A percentile compares a stretch with the other conserved stretches of the same genome.
phyloP scores from a whole-genome alignment of 352 stramenopile species.

The Pythium apleroticum region DNA sequence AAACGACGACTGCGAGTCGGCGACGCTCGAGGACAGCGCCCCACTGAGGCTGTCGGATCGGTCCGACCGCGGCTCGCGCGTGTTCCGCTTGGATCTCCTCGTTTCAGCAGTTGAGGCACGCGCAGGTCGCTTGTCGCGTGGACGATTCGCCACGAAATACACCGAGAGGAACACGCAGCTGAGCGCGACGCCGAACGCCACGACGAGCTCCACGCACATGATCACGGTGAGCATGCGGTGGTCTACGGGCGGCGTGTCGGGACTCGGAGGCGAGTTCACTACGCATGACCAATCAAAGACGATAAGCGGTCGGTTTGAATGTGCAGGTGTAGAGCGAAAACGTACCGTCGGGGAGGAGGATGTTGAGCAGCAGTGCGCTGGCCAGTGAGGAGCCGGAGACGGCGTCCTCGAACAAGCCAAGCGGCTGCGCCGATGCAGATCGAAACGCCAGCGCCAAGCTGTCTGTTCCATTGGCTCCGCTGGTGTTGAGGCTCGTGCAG shows the following conservation, averaged over 20 bases:
- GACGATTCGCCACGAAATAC: conserved; percentile 86
- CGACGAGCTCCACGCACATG: conserved; percentile 85
- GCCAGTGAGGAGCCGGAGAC: conserved; percentile 60
- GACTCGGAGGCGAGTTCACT: conserved; percentile 66
- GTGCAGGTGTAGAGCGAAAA: background rate
- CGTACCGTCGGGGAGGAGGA: conserved; percentile 67
- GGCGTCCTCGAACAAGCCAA: conserved; percentile 50
- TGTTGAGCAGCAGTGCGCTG: conserved; percentile 65
- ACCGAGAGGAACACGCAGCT: conserved; percentile 85
- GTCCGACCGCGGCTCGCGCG: conserved; percentile 6
- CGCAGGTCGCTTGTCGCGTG: conserved; percentile 33
- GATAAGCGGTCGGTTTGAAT: background rate
- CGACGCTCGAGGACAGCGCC: conserved; percentile 11
- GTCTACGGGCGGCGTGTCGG: conserved; percentile 76
- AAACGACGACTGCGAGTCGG: conserved; percentile 16
- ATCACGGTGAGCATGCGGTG: conserved; percentile 82
- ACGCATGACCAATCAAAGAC: background rate
- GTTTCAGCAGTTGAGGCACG: background rate
- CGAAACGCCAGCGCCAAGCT: conserved; percentile 44
- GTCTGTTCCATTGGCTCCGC: conserved; percentile 13
- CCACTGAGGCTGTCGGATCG: conserved; percentile 10
- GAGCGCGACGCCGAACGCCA: conserved; percentile 79
- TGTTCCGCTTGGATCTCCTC: conserved; percentile 3
- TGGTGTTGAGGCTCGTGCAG: conserved; percentile 31
- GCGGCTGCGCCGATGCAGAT: conserved; percentile 35